Conservation (phyloP, 768 basidiomycete species). For the Rossbeevera mucosa region DNA sequence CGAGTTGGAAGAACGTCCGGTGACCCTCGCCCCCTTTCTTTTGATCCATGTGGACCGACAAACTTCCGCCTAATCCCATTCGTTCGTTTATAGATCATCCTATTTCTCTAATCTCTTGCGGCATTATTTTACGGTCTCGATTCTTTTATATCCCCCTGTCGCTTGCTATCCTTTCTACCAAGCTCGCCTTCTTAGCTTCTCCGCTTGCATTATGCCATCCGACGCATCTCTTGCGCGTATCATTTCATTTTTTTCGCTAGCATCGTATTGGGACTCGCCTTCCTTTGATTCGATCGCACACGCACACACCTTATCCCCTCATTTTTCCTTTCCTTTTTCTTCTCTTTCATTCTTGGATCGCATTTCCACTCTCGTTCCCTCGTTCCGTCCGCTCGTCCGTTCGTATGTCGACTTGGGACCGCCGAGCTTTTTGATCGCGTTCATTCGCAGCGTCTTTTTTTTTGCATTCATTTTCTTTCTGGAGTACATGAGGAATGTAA, state of each 20-base stretch:
- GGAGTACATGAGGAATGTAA: no score
- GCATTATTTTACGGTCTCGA: constrained; percentile 1
- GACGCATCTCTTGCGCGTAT: background rate
- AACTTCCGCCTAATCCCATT: background rate
- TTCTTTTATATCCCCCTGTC: constrained; percentile 13
- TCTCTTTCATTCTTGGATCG: no score
- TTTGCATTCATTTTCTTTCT: no score
- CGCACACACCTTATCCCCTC: background rate
- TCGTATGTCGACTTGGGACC: no score
- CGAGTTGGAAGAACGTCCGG: constrained; percentile 51
- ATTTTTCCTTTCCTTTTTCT: no score
- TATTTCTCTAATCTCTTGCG: constrained; percentile 10
- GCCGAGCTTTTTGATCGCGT: background rate
- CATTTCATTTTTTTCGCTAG: background rate
- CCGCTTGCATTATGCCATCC: constrained; percentile 2
- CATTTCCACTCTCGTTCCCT: no score
- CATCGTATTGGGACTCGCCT: constrained; percentile 16
- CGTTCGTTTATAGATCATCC: constrained; percentile 7
- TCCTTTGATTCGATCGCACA: background rate
- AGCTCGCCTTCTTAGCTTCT: no score
- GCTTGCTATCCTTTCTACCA: constrained; percentile 1
- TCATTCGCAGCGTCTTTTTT: background rate
- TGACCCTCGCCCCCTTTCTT: constrained; percentile 1
- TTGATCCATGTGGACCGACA: background rate
- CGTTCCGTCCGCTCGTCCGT: no score